Evolutionary conservation across 106 monocot genomes (phyloP).

Genomic region (Amphibolis antarctica): DNA sequence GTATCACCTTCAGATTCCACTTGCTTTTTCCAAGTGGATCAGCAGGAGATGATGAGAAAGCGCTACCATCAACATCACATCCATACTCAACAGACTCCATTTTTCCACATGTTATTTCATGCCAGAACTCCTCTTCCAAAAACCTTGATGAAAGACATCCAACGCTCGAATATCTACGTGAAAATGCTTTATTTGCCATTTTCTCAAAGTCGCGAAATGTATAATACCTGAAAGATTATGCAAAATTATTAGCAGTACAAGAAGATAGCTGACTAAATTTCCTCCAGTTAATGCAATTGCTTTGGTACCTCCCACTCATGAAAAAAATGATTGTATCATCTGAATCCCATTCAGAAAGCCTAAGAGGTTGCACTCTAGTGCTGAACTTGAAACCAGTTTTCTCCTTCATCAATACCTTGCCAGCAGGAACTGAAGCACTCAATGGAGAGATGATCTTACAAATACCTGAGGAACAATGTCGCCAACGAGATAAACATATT

Average conservation of each 20-base stretch:
- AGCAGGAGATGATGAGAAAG: constrained; percentile 69
- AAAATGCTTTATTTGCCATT: constrained; percentile 89
- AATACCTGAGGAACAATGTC: constrained; percentile 38
- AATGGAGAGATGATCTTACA: constrained; percentile 89
- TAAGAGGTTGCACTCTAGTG: constrained; percentile 84
- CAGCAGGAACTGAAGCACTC: constrained; percentile 85
- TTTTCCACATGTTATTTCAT: constrained; percentile 84
- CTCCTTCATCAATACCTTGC: constrained; percentile 91
- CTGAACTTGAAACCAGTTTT: constrained; percentile 83
- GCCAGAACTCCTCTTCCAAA: constrained; percentile 96
- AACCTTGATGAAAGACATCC: constrained; percentile 74
- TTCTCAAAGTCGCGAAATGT: constrained; percentile 93
- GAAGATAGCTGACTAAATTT: not conserved
- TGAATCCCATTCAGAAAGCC: constrained; percentile 73
- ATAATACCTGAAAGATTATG: constrained; percentile 54
- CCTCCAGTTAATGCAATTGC: not conserved
- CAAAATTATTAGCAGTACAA: not conserved
- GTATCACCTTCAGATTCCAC: constrained; percentile 88
- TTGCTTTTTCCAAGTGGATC: constrained; percentile 86
- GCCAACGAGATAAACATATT: not conserved
- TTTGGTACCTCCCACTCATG: constrained; percentile 77
- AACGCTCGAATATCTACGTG: constrained; percentile 63
- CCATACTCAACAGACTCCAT: constrained; percentile 89
- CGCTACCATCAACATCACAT: constrained; percentile 96
- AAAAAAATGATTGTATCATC: constrained; percentile 85